These are phyloP conservation scores for Citrullus amarus DNA, from an alignment of 306 rosid species.

Conservation along the genomic window DNA sequence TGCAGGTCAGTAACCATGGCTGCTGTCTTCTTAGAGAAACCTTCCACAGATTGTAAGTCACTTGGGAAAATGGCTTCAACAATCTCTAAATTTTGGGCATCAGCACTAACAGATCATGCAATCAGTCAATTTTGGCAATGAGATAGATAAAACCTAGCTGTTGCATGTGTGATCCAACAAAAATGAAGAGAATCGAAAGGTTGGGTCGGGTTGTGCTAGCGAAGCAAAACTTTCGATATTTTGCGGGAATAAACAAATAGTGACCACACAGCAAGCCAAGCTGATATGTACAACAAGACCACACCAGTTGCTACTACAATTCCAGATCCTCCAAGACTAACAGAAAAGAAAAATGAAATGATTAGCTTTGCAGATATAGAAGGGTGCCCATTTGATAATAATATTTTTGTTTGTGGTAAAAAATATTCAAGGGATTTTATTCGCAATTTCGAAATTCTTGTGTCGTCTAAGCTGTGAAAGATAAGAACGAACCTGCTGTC, in stretches of 20 bases:
- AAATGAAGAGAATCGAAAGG: background rate
- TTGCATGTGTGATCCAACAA: background rate
- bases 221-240: conserved; percentile 70
- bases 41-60: background rate
- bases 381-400: background rate
- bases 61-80: background rate
- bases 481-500: conserved; percentile 53
- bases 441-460: background rate
- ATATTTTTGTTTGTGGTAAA: background rate
- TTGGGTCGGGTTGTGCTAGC: conserved; percentile 21
- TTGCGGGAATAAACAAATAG: conserved; percentile 68
- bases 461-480: conserved; percentile 5
- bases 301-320: conserved; percentile 60
- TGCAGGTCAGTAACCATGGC: background rate
- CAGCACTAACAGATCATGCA: conserved; percentile 2
- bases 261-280: conserved; percentile 98
- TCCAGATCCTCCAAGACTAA: conserved; percentile 71
- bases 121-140: conserved; percentile 6
- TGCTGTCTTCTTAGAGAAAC: background rate
- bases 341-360: background rate
- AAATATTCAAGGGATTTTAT: background rate
- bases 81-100: conserved; percentile 4
- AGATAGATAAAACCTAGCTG: background rate
- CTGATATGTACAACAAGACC: conserved; percentile 75
- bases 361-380: background rate